Evolutionary conservation across 371 early-diverging fungal genomes (phyloP), one percentile per base, ranked within the genome.

Genomic region (Paraphysoderma sedebokerense): DNA sequence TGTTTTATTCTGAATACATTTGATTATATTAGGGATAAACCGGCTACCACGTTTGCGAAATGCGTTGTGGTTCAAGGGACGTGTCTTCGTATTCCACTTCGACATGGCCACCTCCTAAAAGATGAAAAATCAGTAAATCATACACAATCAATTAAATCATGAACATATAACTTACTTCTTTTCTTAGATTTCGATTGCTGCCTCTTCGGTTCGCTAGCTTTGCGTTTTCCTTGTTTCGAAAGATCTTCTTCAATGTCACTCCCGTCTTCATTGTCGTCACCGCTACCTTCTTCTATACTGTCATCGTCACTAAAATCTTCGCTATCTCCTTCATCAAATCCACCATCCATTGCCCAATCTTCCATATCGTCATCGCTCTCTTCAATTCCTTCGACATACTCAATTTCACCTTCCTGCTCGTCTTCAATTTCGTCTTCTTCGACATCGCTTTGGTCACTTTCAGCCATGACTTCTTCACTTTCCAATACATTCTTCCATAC

Each of bases 401-500:
- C 65, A 35, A 56, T 63, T 51, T 81, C 82, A 22, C 48, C 69
- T 33, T 65, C 72, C 20, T 72, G 74, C 26, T 70, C 75, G 17
- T 69, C 71, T 34, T 65, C 54, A 12, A 66, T 68, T 27, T 68
- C 63, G 37, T 59, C 67, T 53, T 81, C 83, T 35, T 81, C 83
- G 22, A 76, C 70, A 36, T 79, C 67, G 55, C 83, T 85, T 56
- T 79, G 71, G 44, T 81, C 82, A 32, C 74, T 75, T 49, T 65
- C 79, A 44, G 83, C 68, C 20, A 68, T 65, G 11, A 70, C 70
- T 53, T 79, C 70, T 56, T 80, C 77, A 13, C 58, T 57, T 35
- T 71, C 66, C 48, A 79, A 44, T 35, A 79, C 74, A 63, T 85
- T 72, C 54, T 74, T 77, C 83, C 83, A 85, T 29, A 87, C 78